These are phyloP conservation scores for Pleurotus cornucopiae DNA, from an alignment of 768 basidiomycete species.

Conservation along the genomic window DNA sequence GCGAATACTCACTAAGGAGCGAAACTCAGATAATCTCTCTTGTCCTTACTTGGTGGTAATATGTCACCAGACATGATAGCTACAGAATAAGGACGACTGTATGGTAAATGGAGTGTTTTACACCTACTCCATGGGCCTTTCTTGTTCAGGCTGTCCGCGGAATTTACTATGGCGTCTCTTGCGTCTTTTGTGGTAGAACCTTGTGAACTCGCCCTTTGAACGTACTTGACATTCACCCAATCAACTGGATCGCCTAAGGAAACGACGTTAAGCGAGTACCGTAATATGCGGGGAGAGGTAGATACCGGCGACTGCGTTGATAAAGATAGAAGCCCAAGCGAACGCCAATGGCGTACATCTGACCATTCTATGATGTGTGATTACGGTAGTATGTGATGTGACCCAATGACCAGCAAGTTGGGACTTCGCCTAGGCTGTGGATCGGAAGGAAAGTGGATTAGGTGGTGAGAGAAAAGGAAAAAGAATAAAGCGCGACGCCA, in stretches of 20 bases:
- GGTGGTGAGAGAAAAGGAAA: not conserved
- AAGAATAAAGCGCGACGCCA: not conserved
- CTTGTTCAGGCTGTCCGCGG: conserved; percentile 31
- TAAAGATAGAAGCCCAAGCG: too few relatives aligned
- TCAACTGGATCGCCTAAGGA: conserved; percentile 39
- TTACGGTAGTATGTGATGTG: not conserved
- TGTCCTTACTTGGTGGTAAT: conserved; percentile 25
- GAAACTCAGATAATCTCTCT: conserved; percentile 52
- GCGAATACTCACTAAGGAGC: conserved; percentile 45
- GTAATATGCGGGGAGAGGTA: not conserved
- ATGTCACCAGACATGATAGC: conserved; percentile 25
- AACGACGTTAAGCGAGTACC: not conserved
- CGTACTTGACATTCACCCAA: conserved; percentile 46
- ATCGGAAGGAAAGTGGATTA: conserved; percentile 6
- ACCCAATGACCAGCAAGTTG: conserved; percentile 3
- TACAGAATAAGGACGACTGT: conserved; percentile 12
- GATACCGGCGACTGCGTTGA: too few relatives aligned
- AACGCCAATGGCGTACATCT: too few relatives aligned
- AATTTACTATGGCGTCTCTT: conserved; percentile 26
- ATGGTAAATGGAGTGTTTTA: not conserved
- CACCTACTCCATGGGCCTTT: conserved; percentile 36
- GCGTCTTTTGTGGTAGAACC: conserved; percentile 26
- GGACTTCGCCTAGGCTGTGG: not conserved
- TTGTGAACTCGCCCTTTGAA: conserved; percentile 16
- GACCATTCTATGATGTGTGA: too few relatives aligned